Percentiles rank a stretch among this genome's conserved stretches.
Conservation (phyloP, 148 eudicot species). For the Agrostemma githago region DNA sequence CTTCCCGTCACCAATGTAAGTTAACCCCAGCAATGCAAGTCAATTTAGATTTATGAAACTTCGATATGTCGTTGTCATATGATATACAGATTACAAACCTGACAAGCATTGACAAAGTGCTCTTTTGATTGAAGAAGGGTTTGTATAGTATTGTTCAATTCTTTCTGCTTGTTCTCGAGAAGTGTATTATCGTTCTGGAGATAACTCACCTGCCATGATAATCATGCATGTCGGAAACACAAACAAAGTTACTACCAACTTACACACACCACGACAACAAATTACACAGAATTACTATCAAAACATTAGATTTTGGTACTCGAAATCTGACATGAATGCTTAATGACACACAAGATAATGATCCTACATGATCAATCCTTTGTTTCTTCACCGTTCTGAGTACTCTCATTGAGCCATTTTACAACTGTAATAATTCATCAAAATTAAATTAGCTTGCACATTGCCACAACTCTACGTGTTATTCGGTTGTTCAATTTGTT, state of each 20-base stretch:
- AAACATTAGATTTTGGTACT: background rate
- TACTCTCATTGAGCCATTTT: background rate
- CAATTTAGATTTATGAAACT: background rate
- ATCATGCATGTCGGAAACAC: background rate
- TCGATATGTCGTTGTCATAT: too few relatives aligned
- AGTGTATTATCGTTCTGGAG: slow-evolving; percentile 49
- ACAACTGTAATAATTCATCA: background rate
- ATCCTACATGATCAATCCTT: background rate
- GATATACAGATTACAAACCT: slow-evolving; percentile 31
- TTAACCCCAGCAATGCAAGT: background rate
- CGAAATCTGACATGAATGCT: background rate
- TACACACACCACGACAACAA: background rate
- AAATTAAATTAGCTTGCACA: background rate
- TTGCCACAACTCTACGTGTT: too few relatives aligned
- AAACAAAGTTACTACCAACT: slow-evolving; percentile 6
- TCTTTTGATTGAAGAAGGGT: slow-evolving; percentile 49
- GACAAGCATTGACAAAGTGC: slow-evolving; percentile 44
- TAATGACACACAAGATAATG: background rate
- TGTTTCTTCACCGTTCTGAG: background rate
- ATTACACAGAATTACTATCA: background rate
- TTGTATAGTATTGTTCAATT: slow-evolving; percentile 45
- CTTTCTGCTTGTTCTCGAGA: slow-evolving; percentile 58
- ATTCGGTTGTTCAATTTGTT: too few relatives aligned
- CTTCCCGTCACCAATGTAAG: background rate
- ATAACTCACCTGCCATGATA: slow-evolving; percentile 36